Base-by-base conservation (phyloP, 257 asterid species). In the Capsicum rhomboideum region DNA sequence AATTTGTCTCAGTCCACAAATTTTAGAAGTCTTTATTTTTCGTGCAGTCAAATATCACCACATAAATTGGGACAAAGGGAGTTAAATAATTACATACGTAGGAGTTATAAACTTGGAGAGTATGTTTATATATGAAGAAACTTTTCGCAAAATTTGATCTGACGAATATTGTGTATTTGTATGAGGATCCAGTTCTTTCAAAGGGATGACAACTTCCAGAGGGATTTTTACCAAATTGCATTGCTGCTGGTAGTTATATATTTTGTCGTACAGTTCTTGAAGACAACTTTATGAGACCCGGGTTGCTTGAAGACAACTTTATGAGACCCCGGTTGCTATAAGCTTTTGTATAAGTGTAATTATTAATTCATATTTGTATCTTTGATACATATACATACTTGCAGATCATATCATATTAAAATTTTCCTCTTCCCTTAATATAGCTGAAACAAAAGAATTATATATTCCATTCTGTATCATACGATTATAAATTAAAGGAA, bases 141-240 rank as follows among this genome's bases (percentile, higher is more conserved):
- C 2, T 6, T 13, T 74, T 21, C 6, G 56, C 79, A 71, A 40
- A 10, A 2, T 8, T 71, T 74, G 17, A 49, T 75, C 63, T 9
- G 63, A 77, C 13, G 31, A 77, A 49, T 26, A 28, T 28, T 50
- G 26, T 77, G 2, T 37, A 10, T 6, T 42, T 61, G 10, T 17
- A 10, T 61, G 83, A 66, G 42, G 20, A 55, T 86, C 26, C 95
- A 94, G 98, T 96, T 93, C 90, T 94, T 93, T 91, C 98, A 93
- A 86, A 90, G 91, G 85, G 98, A 94, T 34, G 97, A 96, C 82
- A 86, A 93, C 88, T 93, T 93, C 84, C 98, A 92, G 64, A 92
- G 98, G 87, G 99, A 94, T 78, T 83, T 90, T 10, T 92, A 91
- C 91, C 99, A 96, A 90, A 87, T 94, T 85, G 98, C 98, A 26